A percentile compares a stretch with the other conserved stretches of the same genome.
These are phyloP conservation scores for Jimgerdemannia flammicorona DNA, from an alignment of 192 early-diverging fungal genomes.

Conservation along the genomic window DNA sequence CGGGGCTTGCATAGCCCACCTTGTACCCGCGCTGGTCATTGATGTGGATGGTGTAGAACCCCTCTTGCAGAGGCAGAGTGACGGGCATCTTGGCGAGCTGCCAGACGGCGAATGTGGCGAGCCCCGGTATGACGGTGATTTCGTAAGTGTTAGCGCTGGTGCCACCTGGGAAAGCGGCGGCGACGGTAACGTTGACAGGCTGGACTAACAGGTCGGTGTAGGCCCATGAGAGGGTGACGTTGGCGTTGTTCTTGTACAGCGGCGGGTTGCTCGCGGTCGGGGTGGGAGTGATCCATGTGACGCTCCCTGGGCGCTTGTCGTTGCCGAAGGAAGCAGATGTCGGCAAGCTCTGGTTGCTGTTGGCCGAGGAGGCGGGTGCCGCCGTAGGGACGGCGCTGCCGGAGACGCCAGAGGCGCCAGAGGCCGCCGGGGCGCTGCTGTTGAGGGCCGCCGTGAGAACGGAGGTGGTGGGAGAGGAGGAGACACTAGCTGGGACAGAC, in stretches of 20 bases:
- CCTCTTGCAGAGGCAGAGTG: slow-evolving; percentile 28
- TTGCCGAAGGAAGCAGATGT: slow-evolving; percentile 21
- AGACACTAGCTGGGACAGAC: not conserved
- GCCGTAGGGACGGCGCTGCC: not conserved
- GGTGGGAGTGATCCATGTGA: slow-evolving; percentile 22
- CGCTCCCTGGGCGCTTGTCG: slow-evolving; percentile 17
- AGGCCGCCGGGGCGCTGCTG: not conserved
- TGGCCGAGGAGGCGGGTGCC: not conserved
- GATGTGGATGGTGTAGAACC: slow-evolving; percentile 26
- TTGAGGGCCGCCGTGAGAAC: not conserved
- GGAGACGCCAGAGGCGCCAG: not conserved
- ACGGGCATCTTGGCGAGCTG: slow-evolving; percentile 15
- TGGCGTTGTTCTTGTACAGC: slow-evolving; percentile 18
- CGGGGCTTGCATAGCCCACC: slow-evolving; percentile 10
- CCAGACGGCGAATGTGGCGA: slow-evolving; percentile 28
- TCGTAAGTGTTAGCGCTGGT: slow-evolving; percentile 12
- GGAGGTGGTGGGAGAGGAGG: not conserved
- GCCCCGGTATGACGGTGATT: slow-evolving; percentile 17
- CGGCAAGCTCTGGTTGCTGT: slow-evolving; percentile 17
- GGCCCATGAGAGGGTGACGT: slow-evolving; percentile 30
- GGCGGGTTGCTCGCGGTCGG: slow-evolving; percentile 24
- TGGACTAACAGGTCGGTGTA: slow-evolving; percentile 28
- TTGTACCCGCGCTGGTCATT: slow-evolving; percentile 32
- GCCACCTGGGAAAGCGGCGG: slow-evolving; percentile 18
- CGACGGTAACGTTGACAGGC: slow-evolving; percentile 23